Percentiles rank a stretch among this genome's conserved stretches.
phyloP scores from a whole-genome alignment of 257 asterid genomes.

The Primulina tabacum region DNA sequence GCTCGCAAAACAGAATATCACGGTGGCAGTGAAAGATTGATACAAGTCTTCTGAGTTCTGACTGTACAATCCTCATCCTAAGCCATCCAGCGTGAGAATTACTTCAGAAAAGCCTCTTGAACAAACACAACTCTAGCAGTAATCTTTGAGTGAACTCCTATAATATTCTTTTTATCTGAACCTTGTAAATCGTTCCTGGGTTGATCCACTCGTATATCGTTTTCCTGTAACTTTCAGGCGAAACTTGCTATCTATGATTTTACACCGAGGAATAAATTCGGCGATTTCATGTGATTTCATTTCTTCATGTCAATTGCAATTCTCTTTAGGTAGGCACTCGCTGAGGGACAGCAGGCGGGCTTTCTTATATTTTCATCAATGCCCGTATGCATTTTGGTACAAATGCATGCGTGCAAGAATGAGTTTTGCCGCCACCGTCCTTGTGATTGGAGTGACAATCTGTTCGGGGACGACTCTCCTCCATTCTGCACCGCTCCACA shows the following conservation, averaged over 20 bases:
- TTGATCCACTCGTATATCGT: not conserved
- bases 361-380: no score
- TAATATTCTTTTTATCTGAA: slow-evolving; percentile 15
- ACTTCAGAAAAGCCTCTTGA: slow-evolving; percentile 7
- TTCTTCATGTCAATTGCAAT: no score
- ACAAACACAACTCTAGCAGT: not conserved
- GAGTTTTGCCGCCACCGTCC: no score
- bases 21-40: slow-evolving; percentile 17
- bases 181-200: slow-evolving; percentile 19
- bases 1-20: slow-evolving; percentile 18
- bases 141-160: slow-evolving; percentile 8
- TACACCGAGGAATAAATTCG: not conserved
- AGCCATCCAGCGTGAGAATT: not conserved
- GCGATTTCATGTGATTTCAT: no score
- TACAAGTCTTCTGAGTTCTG: not conserved
- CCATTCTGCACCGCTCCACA: no score
- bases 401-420: no score
- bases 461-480: no score
- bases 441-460: no score
- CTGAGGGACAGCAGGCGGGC: no score
- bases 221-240: not conserved
- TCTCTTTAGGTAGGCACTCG: no score
- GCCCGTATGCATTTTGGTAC: no score
- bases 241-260: not conserved
- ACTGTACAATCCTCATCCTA: not conserved